Evolutionary conservation across 257 asterid species (phyloP).

Genomic region (Solanum sparsipilum): DNA sequence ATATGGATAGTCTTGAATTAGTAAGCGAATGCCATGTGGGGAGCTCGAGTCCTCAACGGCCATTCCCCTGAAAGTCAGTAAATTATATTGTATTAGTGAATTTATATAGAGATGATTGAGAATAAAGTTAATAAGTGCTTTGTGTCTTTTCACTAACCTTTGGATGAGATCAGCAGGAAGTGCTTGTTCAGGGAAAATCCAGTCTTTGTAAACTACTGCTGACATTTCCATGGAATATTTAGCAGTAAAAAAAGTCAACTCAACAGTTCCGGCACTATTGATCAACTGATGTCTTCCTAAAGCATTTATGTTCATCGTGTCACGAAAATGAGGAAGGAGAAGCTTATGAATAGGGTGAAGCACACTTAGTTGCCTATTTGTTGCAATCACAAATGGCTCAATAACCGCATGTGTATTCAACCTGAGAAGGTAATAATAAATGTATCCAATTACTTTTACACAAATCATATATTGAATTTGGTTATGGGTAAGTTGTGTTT

Average conservation of each 20-base stretch:
- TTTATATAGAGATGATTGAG: background rate
- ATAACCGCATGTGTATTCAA: constrained; percentile 24
- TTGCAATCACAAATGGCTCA: constrained; percentile 24
- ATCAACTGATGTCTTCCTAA: constrained; percentile 15
- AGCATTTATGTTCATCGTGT: constrained; percentile 26
- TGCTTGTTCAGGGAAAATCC: constrained; percentile 25
- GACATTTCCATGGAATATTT: constrained; percentile 24
- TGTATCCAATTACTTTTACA: background rate
- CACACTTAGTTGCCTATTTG: constrained; percentile 18
- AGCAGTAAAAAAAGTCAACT: constrained; percentile 4
- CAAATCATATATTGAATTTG: background rate
- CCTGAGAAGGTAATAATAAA: constrained; percentile 22
- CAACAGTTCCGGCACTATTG: constrained; percentile 14
- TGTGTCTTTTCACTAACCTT: constrained; percentile 6
- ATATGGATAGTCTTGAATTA: constrained; percentile 62
- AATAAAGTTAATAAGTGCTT: background rate
- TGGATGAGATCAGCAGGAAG: constrained; percentile 28
- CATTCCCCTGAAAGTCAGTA: constrained; percentile 33
- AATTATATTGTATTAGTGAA: background rate
- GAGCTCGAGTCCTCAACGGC: constrained; percentile 50
- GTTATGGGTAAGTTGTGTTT: background rate
- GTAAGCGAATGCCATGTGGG: constrained; percentile 50
- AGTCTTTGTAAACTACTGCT: constrained; percentile 10
- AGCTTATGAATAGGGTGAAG: constrained; percentile 26
- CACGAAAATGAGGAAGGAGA: constrained; percentile 20